Base-by-base conservation (phyloP, 768 basidiomycete species). In the Aureoboletus auriporus region DNA sequence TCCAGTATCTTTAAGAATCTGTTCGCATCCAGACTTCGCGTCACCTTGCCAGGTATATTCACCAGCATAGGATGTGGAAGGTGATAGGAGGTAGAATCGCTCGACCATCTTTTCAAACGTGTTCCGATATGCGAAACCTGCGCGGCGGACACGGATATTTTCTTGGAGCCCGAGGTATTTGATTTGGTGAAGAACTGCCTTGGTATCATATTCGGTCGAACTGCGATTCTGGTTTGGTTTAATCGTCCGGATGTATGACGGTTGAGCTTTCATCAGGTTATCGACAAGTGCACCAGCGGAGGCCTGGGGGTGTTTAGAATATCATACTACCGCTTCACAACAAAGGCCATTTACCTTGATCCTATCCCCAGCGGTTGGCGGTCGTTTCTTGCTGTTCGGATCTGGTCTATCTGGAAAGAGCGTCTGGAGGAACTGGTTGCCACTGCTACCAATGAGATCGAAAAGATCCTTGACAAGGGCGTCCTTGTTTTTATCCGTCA, bases 401-500 rank as follows among this genome's bases (percentile, higher is more conserved):
- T 99, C 96, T 1, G 93, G 89, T 12, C 93, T 83, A 57, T 98
- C 95, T 1, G 90, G 87, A 76, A 99, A 99, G 4, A 99, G 66
- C 0, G 74, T 74, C 61, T 93, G 92, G 51, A 99, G 62, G 76
- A 98, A 99, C 39, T 77, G 71, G 62, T 97, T 94, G 12, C 78
- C 74, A 56, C 89, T 92, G 38, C 75, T 71, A 6, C 82, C 88
- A 47, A 98, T 75, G 38, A 98, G 78, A 59, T 99, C 95, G 47
- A 98, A 75, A 14, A 98, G 71, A 63, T 98, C 96, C 67, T 97
- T 98, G 69, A 93, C 78, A 44, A 99, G 76, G 1, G 92, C 83
- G 61, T 99, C 96, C 77, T 99, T 99, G 76, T 99, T 99, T 79
- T 99, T 99, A 71, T 99, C 96, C 13, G 96, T 98, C 95, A 99